A percentile compares a stretch with the other conserved stretches of the same genome.
These are phyloP conservation scores for Colletotrichum gigasporum DNA, from an alignment of 2,329 filamentous ascomycete genomes.

Conservation along the genomic window DNA sequence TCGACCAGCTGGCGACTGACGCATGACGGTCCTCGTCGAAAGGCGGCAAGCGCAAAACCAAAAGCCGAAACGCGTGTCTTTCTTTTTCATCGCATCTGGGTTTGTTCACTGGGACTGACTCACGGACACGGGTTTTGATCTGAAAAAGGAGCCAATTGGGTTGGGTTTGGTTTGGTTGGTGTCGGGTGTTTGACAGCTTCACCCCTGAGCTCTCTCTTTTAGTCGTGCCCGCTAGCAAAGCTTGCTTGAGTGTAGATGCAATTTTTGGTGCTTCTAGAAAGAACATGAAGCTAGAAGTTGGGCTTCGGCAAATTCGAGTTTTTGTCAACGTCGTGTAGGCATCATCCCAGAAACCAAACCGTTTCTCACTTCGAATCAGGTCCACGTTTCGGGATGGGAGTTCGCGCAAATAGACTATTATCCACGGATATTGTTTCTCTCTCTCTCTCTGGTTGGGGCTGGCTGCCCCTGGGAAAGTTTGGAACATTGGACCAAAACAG, in stretches of 20 bases:
- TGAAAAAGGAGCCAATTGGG: neutral
- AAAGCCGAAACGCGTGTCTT: conserved; percentile 10
- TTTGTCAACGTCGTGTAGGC: neutral
- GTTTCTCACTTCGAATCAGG: neutral
- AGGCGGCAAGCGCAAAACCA: conserved; percentile 3
- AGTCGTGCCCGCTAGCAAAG: too few relatives aligned
- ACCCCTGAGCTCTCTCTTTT: neutral
- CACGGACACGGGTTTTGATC: neutral
- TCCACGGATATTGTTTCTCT: neutral
- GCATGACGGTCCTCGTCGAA: conserved; percentile 5
- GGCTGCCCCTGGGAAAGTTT: too few relatives aligned
- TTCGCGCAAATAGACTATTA: neutral
- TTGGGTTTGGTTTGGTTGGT: neutral
- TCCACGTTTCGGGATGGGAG: conserved; percentile 5
- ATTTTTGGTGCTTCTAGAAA: conserved; percentile 15
- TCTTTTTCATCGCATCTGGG: neutral
- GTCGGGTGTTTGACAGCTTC: neutral
- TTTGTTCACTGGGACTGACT: neutral
- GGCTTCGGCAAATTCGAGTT: too few relatives aligned
- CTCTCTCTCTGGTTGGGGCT: too few relatives aligned
- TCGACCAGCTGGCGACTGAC: neutral
- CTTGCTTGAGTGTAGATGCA: too few relatives aligned
- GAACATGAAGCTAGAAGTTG: neutral
- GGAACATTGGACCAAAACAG: too few relatives aligned
- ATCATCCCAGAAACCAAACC: neutral